phyloP scores from a whole-genome alignment of 2,329 filamentous ascomycete genomes.

The Dactylella cylindrospora region DNA sequence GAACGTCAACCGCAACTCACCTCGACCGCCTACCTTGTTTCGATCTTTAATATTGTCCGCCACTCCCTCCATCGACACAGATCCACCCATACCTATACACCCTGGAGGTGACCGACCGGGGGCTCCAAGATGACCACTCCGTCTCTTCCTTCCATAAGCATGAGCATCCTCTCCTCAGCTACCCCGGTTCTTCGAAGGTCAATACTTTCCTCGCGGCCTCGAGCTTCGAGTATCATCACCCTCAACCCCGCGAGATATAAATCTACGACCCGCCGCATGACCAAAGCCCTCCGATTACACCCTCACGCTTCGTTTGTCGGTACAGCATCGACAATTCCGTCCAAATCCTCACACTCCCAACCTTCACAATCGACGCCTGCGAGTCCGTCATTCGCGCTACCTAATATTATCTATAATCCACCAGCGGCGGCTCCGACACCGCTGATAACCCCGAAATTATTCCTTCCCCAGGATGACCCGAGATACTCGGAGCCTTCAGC shows the following conservation, averaged over 20 bases:
- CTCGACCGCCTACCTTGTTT: background rate
- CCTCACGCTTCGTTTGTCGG: conserved; percentile 58
- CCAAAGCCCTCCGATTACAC: conserved; percentile 57
- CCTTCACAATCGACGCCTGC: conserved; percentile 49
- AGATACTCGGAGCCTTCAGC: conserved; percentile 50
- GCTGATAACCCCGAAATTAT: conserved; percentile 66
- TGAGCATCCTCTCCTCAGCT: conserved; percentile 13
- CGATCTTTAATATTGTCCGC: background rate
- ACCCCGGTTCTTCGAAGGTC: conserved; percentile 5
- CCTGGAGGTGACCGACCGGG: background rate
- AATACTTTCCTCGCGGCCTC: background rate
- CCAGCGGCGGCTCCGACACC: conserved; percentile 65
- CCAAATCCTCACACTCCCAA: conserved; percentile 12
- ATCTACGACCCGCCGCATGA: conserved; percentile 58
- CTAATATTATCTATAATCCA: conserved; percentile 67
- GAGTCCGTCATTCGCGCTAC: conserved; percentile 50
- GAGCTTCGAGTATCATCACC: background rate
- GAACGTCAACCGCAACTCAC: conserved; percentile 9
- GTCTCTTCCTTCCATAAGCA: conserved; percentile 14
- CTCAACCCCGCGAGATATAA: conserved; percentile 53
- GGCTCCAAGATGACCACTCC: background rate
- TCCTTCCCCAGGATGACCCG: conserved; percentile 63
- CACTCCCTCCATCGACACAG: no score
- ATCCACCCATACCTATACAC: background rate
- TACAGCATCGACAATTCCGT: conserved; percentile 27